phyloP scores from a whole-genome alignment of 176 grass and related monocot species.

The Pontederia paniculata region DNA sequence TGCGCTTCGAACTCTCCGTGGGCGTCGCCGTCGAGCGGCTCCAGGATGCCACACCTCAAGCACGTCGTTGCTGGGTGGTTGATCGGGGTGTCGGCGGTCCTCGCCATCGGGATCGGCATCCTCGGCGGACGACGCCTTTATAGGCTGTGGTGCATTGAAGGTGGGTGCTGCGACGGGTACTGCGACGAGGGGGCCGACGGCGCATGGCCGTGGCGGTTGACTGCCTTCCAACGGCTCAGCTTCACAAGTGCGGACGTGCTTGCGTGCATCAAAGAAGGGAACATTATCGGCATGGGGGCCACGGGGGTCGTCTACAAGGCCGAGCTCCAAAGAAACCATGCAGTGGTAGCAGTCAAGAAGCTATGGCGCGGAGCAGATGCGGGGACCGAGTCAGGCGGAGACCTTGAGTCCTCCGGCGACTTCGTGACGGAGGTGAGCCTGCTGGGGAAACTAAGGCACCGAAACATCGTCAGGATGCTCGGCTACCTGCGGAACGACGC shows the following conservation, averaged over 20 bases:
- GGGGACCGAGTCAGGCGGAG: constrained; percentile 35
- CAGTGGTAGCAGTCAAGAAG: constrained; percentile 80
- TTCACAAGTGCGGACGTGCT: constrained; percentile 89
- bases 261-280: constrained; percentile 78
- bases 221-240: constrained; percentile 71
- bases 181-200: constrained; percentile 30
- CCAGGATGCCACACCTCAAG: constrained; percentile 44
- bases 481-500: constrained; percentile 78
- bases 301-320: constrained; percentile 84
- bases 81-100: constrained; percentile 39
- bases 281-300: constrained; percentile 90
- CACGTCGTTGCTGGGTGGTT: constrained; percentile 76
- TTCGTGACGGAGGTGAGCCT: constrained; percentile 52
- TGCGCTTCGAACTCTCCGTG: constrained; percentile 25
- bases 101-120: constrained; percentile 23
- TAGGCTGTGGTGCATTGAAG: constrained; percentile 43
- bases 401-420: constrained; percentile 29
- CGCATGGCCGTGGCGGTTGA: constrained; percentile 89
- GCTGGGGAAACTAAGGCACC: constrained; percentile 71
- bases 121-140: constrained; percentile 48
- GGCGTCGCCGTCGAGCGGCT: constrained; percentile 11
- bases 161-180: constrained; percentile 51
- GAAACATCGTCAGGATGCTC: constrained; percentile 81
- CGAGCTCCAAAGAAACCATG: constrained; percentile 67
- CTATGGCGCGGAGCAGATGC: constrained; percentile 52